Evolutionary conservation across 2,329 filamentous ascomycete species (phyloP).

Genomic region (Didymella glomerata): DNA sequence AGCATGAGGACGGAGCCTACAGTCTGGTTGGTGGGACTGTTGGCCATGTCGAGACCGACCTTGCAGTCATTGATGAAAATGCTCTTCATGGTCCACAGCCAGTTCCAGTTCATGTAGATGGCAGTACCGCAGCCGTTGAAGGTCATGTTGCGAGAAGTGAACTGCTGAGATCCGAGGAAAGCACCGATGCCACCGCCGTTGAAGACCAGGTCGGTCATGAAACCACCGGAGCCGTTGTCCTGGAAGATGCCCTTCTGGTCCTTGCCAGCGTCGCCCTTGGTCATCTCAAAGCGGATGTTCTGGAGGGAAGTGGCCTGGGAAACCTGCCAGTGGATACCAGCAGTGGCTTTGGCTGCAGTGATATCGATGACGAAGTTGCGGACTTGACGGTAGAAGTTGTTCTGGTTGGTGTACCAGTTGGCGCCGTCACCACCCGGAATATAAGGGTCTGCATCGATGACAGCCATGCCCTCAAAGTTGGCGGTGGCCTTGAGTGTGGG

Average conservation of each 20-base stretch:
- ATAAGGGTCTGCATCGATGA: conserved; percentile 91
- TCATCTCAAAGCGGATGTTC: conserved; percentile 68
- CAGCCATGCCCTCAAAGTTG: conserved; percentile 80
- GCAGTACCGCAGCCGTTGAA: conserved; percentile 61
- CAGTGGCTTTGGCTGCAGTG: conserved; percentile 48
- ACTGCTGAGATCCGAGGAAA: conserved; percentile 71
- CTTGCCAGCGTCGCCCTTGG: conserved; percentile 53
- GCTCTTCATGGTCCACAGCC: conserved; percentile 60
- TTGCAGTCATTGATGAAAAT: conserved; percentile 58
- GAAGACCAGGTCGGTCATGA: conserved; percentile 67
- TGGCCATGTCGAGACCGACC: conserved; percentile 61
- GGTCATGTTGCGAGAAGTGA: conserved; percentile 60
- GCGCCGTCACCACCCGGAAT: conserved; percentile 63
- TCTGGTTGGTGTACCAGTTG: conserved; percentile 63
- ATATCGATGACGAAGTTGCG: conserved; percentile 64
- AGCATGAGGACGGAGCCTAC: conserved; percentile 86
- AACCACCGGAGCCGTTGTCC: conserved; percentile 68
- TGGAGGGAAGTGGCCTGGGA: conserved; percentile 71
- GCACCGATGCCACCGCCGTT: conserved; percentile 68
- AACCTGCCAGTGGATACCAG: conserved; percentile 73
- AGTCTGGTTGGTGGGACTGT: conserved; percentile 69
- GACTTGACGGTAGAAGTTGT: conserved; percentile 65
- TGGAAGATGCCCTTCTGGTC: conserved; percentile 68
- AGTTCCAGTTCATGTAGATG: conserved; percentile 65
- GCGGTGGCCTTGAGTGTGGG: conserved; percentile 74